Percentiles rank a stretch among this genome's conserved stretches.
Evolutionary conservation across 192 early-diverging fungal species (phyloP).

Genomic region (Dispira simplex): DNA sequence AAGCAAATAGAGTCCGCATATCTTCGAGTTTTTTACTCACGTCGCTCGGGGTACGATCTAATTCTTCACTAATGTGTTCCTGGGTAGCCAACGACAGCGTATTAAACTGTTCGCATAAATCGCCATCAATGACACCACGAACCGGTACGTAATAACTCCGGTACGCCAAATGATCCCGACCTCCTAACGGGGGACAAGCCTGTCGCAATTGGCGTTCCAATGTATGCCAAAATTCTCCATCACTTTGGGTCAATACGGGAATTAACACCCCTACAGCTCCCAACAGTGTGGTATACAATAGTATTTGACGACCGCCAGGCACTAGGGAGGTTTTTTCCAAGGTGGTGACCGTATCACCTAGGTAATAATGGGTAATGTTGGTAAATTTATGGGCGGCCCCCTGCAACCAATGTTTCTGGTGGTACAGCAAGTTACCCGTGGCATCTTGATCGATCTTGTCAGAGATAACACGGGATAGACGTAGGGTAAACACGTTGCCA

Average conservation of each 20-base stretch:
- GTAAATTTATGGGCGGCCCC: slow-evolving; percentile 60
- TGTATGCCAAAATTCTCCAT: slow-evolving; percentile 83
- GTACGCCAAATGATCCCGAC: slow-evolving; percentile 80
- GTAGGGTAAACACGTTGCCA: slow-evolving; percentile 76
- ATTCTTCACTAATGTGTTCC: slow-evolving; percentile 63
- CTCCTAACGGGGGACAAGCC: slow-evolving; percentile 51
- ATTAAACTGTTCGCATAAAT: slow-evolving; percentile 83
- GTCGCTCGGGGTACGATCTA: slow-evolving; percentile 72
- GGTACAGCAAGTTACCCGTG: slow-evolving; percentile 63
- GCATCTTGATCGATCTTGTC: slow-evolving; percentile 78
- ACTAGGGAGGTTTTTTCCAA: slow-evolving; percentile 62
- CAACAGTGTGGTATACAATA: slow-evolving; percentile 77
- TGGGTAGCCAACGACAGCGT: slow-evolving; percentile 54
- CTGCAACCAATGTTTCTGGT: slow-evolving; percentile 66
- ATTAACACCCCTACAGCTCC: slow-evolving; percentile 75
- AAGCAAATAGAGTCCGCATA: slow-evolving; percentile 42
- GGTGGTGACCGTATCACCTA: slow-evolving; percentile 78
- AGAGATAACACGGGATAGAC: slow-evolving; percentile 45
- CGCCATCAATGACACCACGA: slow-evolving; percentile 63
- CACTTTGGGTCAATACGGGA: slow-evolving; percentile 76
- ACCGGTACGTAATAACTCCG: slow-evolving; percentile 73
- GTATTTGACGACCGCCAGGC: slow-evolving; percentile 69
- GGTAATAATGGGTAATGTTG: slow-evolving; percentile 57
- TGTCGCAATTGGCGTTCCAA: slow-evolving; percentile 82
- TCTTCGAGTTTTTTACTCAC: slow-evolving; percentile 92